phyloP scores from a whole-genome alignment of 1,139 yeast genomes.

The Suhomyces chickasaworum region DNA sequence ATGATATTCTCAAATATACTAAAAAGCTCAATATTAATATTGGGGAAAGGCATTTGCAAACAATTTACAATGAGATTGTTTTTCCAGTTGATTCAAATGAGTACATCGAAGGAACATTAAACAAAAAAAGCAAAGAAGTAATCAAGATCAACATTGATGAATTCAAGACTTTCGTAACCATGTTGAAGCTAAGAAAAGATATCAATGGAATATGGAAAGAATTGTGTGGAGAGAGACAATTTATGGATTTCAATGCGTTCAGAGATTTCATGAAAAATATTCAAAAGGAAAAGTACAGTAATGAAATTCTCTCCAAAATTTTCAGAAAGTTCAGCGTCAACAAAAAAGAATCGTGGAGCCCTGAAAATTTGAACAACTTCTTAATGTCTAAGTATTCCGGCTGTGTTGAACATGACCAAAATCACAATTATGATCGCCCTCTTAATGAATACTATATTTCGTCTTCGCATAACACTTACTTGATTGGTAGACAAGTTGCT shows the following conservation, averaged over 20 bases:
- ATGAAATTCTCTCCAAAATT: conserved; percentile 31
- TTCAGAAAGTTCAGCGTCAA: conserved; percentile 48
- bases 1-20: conserved; percentile 68
- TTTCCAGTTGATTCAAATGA: neutral
- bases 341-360: conserved; percentile 35
- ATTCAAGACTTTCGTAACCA: conserved; percentile 70
- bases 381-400: conserved; percentile 50
- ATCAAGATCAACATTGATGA: conserved; percentile 58
- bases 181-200: conserved; percentile 39
- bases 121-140: neutral
- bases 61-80: conserved; percentile 53
- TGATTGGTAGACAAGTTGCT: conserved; percentile 86
- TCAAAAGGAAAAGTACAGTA: conserved; percentile 52
- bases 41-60: conserved; percentile 31
- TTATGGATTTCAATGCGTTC: conserved; percentile 49
- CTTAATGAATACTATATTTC: conserved; percentile 85
- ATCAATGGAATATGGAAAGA: conserved; percentile 30
- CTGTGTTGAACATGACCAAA: conserved; percentile 29
- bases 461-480: conserved; percentile 92
- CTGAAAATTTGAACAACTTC: conserved; percentile 55
- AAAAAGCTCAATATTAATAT: conserved; percentile 67
- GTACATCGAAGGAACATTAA: neutral
- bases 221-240: conserved; percentile 32
- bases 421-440: conserved; percentile 58
- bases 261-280: conserved; percentile 44